These are phyloP conservation scores for Epicoccum nigrum DNA, from an alignment of 2,329 filamentous ascomycete genomes.

Conservation along the genomic window DNA sequence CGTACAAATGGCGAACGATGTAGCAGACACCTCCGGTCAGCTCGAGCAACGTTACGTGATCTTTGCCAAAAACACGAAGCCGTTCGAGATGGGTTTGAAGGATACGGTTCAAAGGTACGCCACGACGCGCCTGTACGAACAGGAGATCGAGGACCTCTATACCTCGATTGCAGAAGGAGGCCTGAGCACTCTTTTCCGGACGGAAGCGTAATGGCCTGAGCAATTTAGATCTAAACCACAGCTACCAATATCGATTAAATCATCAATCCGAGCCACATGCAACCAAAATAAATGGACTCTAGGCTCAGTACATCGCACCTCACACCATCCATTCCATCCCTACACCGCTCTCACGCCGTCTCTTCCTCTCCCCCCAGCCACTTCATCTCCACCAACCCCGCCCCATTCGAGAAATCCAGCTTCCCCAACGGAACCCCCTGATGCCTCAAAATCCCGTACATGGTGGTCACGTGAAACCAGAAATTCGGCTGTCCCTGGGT, in stretches of 20 bases:
- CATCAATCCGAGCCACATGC: no score
- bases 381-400: slow-evolving; percentile 10
- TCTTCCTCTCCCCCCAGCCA: slow-evolving; percentile 2
- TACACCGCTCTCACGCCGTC: no score
- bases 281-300: no score
- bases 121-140: slow-evolving; percentile 51
- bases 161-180: slow-evolving; percentile 15
- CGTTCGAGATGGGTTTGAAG: slow-evolving; percentile 56
- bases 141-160: slow-evolving; percentile 58
- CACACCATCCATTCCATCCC: no score
- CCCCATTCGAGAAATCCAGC: slow-evolving; percentile 58
- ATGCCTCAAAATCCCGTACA: slow-evolving; percentile 66
- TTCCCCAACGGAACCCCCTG: slow-evolving; percentile 69
- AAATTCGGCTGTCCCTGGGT: slow-evolving; percentile 62
- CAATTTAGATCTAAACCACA: not conserved
- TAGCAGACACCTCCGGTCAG: slow-evolving; percentile 50
- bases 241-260: no score
- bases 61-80: slow-evolving; percentile 52
- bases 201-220: slow-evolving; percentile 3
- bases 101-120: slow-evolving; percentile 52
- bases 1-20: slow-evolving; percentile 53
- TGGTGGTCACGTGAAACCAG: slow-evolving; percentile 66
- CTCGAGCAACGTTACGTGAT: slow-evolving; percentile 53
- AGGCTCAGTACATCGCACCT: no score
- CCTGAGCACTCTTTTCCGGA: slow-evolving; percentile 16